Evolutionary conservation across 2,329 filamentous ascomycete species (phyloP).

Genomic region (Zymoseptoria crescenta): DNA sequence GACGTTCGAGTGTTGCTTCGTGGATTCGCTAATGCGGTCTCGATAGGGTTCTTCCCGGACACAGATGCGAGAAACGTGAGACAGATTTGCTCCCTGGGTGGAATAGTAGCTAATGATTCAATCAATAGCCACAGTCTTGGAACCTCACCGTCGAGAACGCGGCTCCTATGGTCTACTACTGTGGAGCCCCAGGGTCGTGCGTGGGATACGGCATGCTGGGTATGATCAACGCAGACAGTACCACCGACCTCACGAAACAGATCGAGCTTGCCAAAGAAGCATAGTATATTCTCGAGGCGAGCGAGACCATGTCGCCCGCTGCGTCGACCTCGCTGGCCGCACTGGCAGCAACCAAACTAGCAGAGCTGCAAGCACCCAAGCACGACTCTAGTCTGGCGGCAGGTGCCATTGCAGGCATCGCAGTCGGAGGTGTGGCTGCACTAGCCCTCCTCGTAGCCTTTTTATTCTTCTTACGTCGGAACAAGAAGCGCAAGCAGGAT

Average conservation of each 20-base stretch:
- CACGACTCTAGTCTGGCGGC: constrained; percentile 24
- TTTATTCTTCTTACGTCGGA: constrained; percentile 6
- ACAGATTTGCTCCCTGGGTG: neutral
- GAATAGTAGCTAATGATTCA: neutral
- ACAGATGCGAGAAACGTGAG: neutral
- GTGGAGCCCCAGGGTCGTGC: constrained; percentile 60
- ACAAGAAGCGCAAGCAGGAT: neutral
- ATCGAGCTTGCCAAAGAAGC: constrained; percentile 23
- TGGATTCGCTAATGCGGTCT: no score
- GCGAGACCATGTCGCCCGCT: constrained; percentile 35
- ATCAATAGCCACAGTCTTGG: constrained; percentile 18
- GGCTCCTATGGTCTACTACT: constrained; percentile 61
- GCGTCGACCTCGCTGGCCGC: constrained; percentile 19
- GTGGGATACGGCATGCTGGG: constrained; percentile 62
- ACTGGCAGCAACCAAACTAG: constrained; percentile 14
- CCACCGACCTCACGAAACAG: constrained; percentile 22
- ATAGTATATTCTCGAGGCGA: constrained; percentile 31
- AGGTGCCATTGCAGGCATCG: constrained; percentile 46
- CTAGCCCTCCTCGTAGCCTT: constrained; percentile 4
- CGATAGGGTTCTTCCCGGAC: constrained; percentile 6
- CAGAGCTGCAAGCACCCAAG: constrained; percentile 2
- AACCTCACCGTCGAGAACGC: constrained; percentile 50
- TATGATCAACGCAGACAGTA: constrained; percentile 56
- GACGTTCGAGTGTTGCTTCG: no score
- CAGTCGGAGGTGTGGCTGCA: constrained; percentile 54